These are phyloP conservation scores for Nadsonia fulvescens DNA, from an alignment of 805 yeast species.

Conservation along the genomic window DNA sequence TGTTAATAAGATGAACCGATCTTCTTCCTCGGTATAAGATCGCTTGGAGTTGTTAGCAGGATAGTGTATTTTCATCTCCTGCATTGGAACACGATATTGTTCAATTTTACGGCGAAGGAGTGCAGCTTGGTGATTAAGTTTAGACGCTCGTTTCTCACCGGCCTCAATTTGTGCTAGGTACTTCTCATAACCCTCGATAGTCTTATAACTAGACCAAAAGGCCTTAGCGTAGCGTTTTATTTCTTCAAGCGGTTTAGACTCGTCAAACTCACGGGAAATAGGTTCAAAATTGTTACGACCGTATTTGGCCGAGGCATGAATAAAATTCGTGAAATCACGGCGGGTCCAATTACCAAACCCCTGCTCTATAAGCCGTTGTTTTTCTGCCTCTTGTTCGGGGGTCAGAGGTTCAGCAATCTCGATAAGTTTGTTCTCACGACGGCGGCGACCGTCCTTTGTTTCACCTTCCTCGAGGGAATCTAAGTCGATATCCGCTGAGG, in stretches of 20 bases:
- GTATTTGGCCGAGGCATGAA: conserved; percentile 50
- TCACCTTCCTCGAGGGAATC: conserved; percentile 28
- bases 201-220: conserved; percentile 66
- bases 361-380: conserved; percentile 38
- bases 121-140: conserved; percentile 53
- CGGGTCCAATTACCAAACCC: conserved; percentile 75
- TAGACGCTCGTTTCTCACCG: conserved; percentile 71
- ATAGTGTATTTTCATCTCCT: conserved; percentile 50
- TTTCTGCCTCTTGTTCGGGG: conserved; percentile 50
- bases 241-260: conserved; percentile 65
- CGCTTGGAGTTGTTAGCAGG: conserved; percentile 59
- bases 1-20: conserved; percentile 68
- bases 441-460: conserved; percentile 27
- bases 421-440: conserved; percentile 48
- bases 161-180: conserved; percentile 63
- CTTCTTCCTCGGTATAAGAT: conserved; percentile 76
- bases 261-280: conserved; percentile 62
- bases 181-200: conserved; percentile 79
- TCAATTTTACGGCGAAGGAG: conserved; percentile 59
- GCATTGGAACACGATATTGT: conserved; percentile 56
- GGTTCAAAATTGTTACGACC: conserved; percentile 58
- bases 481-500: conserved; percentile 28
- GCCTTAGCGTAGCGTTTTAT: conserved; percentile 57
- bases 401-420: conserved; percentile 64
- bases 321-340: conserved; percentile 72